These are phyloP conservation scores for Taphrina sp. DNA, from an alignment of 1,139 yeast genomes.

Conservation along the genomic window DNA sequence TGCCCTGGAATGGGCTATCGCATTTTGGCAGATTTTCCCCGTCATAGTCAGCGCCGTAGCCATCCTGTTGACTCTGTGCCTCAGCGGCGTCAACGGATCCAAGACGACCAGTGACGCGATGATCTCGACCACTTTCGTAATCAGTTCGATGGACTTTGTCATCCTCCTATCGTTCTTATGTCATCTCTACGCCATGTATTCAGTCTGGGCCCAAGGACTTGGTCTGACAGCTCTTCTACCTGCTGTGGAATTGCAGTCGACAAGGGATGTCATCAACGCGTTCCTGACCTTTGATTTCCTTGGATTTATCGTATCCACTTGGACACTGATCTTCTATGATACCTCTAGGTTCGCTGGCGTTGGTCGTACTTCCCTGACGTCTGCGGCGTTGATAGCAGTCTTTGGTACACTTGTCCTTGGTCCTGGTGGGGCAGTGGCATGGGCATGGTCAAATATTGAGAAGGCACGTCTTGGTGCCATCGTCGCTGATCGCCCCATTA, in stretches of 20 bases:
- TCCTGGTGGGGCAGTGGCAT: conserved; percentile 30
- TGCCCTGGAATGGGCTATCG: conserved; percentile 5
- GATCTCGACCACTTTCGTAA: conserved; percentile 27
- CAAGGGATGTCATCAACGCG: conserved; percentile 8
- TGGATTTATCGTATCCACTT: conserved; percentile 14
- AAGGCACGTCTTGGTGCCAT: conserved; percentile 27
- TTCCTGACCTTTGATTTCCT: conserved; percentile 22
- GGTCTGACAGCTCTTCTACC: conserved; percentile 4
- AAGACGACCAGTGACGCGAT: conserved; percentile 27
- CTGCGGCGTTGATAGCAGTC: conserved; percentile 18
- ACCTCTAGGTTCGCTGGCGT: conserved; percentile 26
- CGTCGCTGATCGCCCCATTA: conserved; percentile 19
- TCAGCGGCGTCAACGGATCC: conserved; percentile 3
- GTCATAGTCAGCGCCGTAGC: conserved; percentile 3
- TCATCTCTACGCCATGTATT: conserved; percentile 21
- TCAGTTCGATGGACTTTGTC: conserved; percentile 16
- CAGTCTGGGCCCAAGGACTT: background rate
- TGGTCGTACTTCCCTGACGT: conserved; percentile 10
- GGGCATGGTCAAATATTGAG: conserved; percentile 31
- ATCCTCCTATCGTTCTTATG: conserved; percentile 15
- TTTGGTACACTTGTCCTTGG: conserved; percentile 27
- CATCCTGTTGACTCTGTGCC: conserved; percentile 10
- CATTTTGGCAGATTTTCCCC: conserved; percentile 24
- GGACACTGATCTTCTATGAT: conserved; percentile 30
- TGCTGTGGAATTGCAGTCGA: background rate